phyloP scores from a whole-genome alignment of 345 rosid species.

The Sisymbrium altissimum region DNA sequence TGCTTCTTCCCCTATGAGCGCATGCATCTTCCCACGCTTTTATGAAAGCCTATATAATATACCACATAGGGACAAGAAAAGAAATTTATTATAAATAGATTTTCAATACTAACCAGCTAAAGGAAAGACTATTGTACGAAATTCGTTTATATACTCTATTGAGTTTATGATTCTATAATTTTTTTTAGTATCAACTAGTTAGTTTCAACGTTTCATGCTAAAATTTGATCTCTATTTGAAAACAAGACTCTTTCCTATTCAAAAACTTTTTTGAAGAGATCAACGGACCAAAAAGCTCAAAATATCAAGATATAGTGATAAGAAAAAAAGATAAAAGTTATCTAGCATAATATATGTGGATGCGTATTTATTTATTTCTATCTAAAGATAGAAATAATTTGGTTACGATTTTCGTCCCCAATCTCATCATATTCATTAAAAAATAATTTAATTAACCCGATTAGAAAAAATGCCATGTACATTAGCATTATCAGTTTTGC shows the following conservation, averaged over 20 bases:
- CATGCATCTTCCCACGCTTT: conserved; percentile 19
- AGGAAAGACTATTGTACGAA: not conserved
- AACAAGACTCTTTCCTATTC: too few species aligned
- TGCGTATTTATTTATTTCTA: too few species aligned
- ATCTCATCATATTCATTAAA: not conserved
- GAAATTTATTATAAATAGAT: not conserved
- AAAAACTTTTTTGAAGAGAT: too few species aligned
- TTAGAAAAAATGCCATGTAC: not conserved
- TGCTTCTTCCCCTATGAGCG: not conserved
- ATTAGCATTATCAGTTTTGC: not conserved
- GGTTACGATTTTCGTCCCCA: too few species aligned
- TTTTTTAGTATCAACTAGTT: not conserved
- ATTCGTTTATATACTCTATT: not conserved
- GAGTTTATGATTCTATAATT: not conserved
- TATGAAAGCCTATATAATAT: not conserved
- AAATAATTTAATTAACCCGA: not conserved
- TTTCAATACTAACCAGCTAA: not conserved
- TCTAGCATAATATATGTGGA: too few species aligned
- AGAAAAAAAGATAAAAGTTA: too few species aligned
- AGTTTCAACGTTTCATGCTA: not conserved
- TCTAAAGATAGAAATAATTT: too few species aligned
- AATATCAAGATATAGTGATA: too few species aligned
- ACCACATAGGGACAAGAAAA: not conserved
- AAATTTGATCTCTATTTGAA: too few species aligned
- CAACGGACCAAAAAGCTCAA: too few species aligned